These are phyloP conservation scores for Annulohypoxylon bovei DNA, from an alignment of 495 filamentous ascomycete species.

Conservation along the genomic window DNA sequence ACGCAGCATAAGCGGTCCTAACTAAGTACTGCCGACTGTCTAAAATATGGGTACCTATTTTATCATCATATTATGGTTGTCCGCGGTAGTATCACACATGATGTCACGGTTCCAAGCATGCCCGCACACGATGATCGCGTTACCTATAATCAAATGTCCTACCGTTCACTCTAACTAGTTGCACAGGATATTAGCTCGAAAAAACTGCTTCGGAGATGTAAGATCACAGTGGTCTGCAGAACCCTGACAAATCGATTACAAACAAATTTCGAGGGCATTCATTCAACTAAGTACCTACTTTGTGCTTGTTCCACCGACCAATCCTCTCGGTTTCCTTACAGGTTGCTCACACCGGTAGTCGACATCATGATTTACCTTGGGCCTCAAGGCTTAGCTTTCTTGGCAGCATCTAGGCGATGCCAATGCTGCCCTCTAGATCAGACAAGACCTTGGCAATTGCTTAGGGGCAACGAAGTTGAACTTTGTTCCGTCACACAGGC, in stretches of 20 bases:
- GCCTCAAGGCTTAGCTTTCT: slow-evolving; percentile 21
- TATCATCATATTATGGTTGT: slow-evolving; percentile 21
- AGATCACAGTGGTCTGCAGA: slow-evolving; percentile 34
- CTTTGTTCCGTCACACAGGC: slow-evolving; percentile 6
- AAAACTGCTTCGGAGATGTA: slow-evolving; percentile 37
- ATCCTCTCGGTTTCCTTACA: slow-evolving; percentile 17
- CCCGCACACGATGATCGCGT: slow-evolving; percentile 32
- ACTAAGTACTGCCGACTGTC: slow-evolving; percentile 17
- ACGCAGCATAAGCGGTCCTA: slow-evolving; percentile 34
- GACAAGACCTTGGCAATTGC: slow-evolving; percentile 3
- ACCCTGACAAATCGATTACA: slow-evolving; percentile 41
- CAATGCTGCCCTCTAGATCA: background rate
- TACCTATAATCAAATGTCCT: slow-evolving; percentile 18
- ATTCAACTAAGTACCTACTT: slow-evolving; percentile 13
- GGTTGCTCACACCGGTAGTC: slow-evolving; percentile 12
- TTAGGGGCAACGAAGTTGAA: slow-evolving; percentile 3
- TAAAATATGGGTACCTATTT: slow-evolving; percentile 11
- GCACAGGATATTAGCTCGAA: slow-evolving; percentile 28
- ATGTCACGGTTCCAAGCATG: slow-evolving; percentile 39
- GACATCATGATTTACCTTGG: slow-evolving; percentile 15
- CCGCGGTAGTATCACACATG: slow-evolving; percentile 33
- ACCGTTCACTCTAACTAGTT: slow-evolving; percentile 19
- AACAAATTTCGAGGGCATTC: slow-evolving; percentile 11
- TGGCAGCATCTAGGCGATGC: slow-evolving; percentile 2
- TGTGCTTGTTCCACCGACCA: slow-evolving; percentile 20